phyloP scores from a whole-genome alignment of 176 grass and related monocot genomes.

The Oryza brachyantha region DNA sequence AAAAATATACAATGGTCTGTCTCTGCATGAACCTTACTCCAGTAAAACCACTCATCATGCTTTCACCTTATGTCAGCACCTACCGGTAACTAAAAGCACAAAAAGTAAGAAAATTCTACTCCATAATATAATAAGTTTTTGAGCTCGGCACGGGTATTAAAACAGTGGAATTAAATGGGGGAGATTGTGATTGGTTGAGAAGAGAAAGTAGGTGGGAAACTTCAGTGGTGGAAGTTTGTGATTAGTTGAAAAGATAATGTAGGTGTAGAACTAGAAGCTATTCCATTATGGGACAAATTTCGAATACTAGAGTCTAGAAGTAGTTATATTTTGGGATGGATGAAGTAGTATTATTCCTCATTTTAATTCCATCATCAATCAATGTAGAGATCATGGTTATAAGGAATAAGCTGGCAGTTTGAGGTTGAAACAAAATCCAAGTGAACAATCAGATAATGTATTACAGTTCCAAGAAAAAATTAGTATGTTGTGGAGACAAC shows the following conservation, averaged over 20 bases:
- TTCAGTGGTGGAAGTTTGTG: no score
- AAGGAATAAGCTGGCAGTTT: neutral
- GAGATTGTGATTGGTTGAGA: no score
- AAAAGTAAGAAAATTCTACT: neutral
- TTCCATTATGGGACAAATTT: no score
- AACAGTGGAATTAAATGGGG: no score
- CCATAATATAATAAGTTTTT: no score
- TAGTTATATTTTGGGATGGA: no score
- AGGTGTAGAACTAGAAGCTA: no score
- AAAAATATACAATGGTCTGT: neutral
- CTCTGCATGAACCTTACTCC: neutral
- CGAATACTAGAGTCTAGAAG: no score
- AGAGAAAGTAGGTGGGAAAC: no score
- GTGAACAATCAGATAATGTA: neutral
- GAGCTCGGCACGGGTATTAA: no score
- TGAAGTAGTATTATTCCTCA: neutral
- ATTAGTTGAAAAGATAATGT: no score
- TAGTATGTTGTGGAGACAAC: neutral
- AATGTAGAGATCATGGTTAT: neutral
- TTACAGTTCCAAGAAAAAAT: neutral
- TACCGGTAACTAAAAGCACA: neutral
- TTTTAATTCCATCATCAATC: neutral
- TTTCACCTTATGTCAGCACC: neutral
- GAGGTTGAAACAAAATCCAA: neutral
- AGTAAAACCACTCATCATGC: neutral